Percentiles rank a stretch among this genome's conserved stretches.
Evolutionary conservation across 768 basidiomycete genomes (phyloP).

Genomic region (Mycena leptocephala): DNA sequence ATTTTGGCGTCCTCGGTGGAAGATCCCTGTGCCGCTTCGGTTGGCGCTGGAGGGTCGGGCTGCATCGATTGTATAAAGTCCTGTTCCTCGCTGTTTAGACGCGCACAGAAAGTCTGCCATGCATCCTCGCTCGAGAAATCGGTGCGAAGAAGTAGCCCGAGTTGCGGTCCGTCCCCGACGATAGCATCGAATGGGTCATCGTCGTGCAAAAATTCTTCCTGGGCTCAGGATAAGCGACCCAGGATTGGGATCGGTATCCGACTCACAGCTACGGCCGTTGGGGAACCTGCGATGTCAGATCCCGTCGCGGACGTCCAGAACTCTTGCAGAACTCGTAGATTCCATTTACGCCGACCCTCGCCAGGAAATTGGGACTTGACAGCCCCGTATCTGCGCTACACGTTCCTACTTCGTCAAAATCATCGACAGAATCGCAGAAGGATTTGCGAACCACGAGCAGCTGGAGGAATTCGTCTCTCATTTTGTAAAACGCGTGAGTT

Average conservation of each 20-base stretch:
- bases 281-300: constrained; percentile 32
- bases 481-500: background rate
- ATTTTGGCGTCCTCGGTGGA: constrained; percentile 42
- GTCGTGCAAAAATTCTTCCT: constrained; percentile 55
- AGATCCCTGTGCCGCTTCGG: constrained; percentile 6
- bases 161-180: constrained; percentile 61
- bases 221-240: background rate
- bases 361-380: constrained; percentile 62
- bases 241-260: background rate
- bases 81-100: constrained; percentile 70
- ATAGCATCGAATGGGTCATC: constrained; percentile 70
- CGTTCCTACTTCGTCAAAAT: constrained; percentile 7
- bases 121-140: constrained; percentile 80
- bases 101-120: constrained; percentile 70
- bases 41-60: background rate
- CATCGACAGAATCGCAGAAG: background rate
- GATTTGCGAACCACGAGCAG: constrained; percentile 29
- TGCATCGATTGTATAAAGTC: constrained; percentile 59
- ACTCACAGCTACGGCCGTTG: constrained; percentile 19
- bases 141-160: constrained; percentile 81
- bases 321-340: constrained; percentile 65
- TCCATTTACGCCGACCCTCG: constrained; percentile 73
- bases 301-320: constrained; percentile 60
- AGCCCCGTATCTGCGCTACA: constrained; percentile 59
- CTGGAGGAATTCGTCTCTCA: constrained; percentile 31